Evolutionary conservation across 2,329 filamentous ascomycete genomes (phyloP), one percentile per base, ranked within the genome.

Genomic region (Hypoxylon sp.): DNA sequence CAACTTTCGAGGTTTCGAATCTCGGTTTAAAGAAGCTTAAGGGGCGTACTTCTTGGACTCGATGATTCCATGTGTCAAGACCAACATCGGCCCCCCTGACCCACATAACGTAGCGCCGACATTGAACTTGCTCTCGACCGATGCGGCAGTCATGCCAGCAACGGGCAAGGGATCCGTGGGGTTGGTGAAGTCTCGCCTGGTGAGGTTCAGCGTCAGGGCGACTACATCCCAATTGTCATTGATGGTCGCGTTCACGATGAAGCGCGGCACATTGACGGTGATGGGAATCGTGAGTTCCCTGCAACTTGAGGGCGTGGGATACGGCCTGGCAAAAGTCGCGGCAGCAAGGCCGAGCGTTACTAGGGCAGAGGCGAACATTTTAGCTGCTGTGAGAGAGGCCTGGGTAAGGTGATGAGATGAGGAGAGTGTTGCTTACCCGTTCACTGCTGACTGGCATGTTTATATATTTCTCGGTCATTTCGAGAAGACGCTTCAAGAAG

Each of bases 31-130:
- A 8, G 14, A 20, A 1, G 5, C 11, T 10, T 8, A 44, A 31
- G 10, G 35, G 7, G 64, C 71, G n/a, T 71, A 76, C 76, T 70
- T 31, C 63, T 77, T 78, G 5, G 75, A 77, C 69, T 78, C 77
- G 3, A 78, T 73, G 33, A 78, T 78, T 1, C 77, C 76, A 42
- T 78, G 77, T 7, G 76, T 78, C 6, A 74, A 51, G 13, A 78
- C 49, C 2, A 78, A 37, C 30, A 70, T 68, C n/a, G 75, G 70
- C 3, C 72, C 68, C 8, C 75, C 76, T 11, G 55, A 71, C 3
- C 76, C 76, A 46, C 76, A 78, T 6, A 78, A 25, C 6, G 76
- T 77, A 8, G 75, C 76, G 13, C 74, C 76, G 14, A 78, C 17
- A 1, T 50, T 71, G 44, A 74, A 78, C 3, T 58, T 77, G 62